Base-by-base conservation (phyloP, 805 yeast species). In the Ogataea sp. region DNA sequence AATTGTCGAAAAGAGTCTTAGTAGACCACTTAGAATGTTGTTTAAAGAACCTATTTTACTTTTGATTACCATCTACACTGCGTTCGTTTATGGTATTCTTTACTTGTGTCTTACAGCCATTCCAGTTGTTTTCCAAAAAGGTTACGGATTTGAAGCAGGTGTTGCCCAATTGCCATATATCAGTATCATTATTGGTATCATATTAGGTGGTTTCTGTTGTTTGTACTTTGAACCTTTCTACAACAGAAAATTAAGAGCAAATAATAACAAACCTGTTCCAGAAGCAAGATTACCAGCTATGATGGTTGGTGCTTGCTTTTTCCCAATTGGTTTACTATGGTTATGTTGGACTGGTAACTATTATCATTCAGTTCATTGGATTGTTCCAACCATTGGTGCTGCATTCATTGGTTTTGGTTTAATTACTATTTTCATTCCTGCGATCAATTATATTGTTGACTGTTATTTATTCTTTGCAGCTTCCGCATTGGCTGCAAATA, bases 341-440 rank as follows among this genome's bases (percentile, higher is more conserved):
- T 69, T 88, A 58, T 75, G 84, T 41, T 88, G 96, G 96, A 67
- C 90, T 9, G 96, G 95, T 55, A 72, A 75, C 46, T 88, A 79
- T 59, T 59, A 79, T 27, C 60, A 61, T 32, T 10, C 11, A 1
- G 75, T 85, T 29, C 95, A 81, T 55, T 88, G 90, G 90, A 80
- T 78, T 50, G 84, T 75, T n/a, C 93, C 94, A 31, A 72, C 83
- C 2, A 61, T 75, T 23, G 76, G 84, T 23, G 82, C 85, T 45
- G 43, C 73, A 3, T 70, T 80, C 51, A 70, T 75, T 29, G 89
- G 88, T 11, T 74, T 71, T 45, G 94, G 90, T 29, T 61, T 83
- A 41, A 64, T 81, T 45, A 67, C 77, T 32, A 75, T 84, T 41
- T 84, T 84, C 65, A 64, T 80, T 46, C 76, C 87, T 10, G 71